Evolutionary conservation across 2,329 filamentous ascomycete genomes (phyloP).

Genomic region (Pestalotiopsis sp.): DNA sequence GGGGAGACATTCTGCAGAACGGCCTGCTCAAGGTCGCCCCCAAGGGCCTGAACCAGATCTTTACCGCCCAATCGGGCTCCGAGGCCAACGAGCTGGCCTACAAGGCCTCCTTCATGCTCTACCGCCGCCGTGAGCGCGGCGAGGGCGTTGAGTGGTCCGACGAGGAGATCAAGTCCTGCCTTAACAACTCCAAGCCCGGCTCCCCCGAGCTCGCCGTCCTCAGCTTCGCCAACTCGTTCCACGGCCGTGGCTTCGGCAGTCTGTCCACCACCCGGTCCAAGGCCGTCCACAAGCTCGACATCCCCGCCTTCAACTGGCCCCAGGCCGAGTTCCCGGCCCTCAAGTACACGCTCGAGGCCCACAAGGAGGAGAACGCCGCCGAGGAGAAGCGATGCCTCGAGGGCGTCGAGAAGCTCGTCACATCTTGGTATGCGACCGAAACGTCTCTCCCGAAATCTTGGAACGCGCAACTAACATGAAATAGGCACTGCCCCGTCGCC

Average conservation of each 20-base stretch:
- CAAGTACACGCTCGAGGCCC: slow-evolving; percentile 82
- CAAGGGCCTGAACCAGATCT: slow-evolving; percentile 81
- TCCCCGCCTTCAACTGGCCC: slow-evolving; percentile 93
- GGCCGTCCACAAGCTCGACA: slow-evolving; percentile 92
- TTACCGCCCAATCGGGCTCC: slow-evolving; percentile 84
- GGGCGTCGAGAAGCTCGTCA: slow-evolving; percentile 80
- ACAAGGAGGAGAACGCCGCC: slow-evolving; percentile 74
- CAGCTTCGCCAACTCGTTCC: slow-evolving; percentile 85
- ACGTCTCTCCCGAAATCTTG: neutral
- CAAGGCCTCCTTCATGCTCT: slow-evolving; percentile 95
- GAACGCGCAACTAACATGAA: slow-evolving; percentile 26
- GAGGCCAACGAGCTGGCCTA: slow-evolving; percentile 93
- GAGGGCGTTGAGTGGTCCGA: slow-evolving; percentile 77
- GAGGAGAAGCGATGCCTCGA: slow-evolving; percentile 80
- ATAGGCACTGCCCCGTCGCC: slow-evolving; percentile 75
- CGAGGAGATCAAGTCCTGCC: slow-evolving; percentile 71
- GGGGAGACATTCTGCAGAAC: slow-evolving; percentile 75
- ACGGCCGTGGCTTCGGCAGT: slow-evolving; percentile 85
- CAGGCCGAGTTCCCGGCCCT: slow-evolving; percentile 82
- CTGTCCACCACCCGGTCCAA: slow-evolving; percentile 89
- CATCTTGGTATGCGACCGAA: neutral
- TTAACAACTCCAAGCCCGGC: slow-evolving; percentile 79
- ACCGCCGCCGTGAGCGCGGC: slow-evolving; percentile 77
- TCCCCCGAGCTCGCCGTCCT: slow-evolving; percentile 81
- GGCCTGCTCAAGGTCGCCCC: slow-evolving; percentile 82